Evolutionary conservation across 1,139 yeast species (phyloP).

Genomic region (Yamadazyma dushanensis): DNA sequence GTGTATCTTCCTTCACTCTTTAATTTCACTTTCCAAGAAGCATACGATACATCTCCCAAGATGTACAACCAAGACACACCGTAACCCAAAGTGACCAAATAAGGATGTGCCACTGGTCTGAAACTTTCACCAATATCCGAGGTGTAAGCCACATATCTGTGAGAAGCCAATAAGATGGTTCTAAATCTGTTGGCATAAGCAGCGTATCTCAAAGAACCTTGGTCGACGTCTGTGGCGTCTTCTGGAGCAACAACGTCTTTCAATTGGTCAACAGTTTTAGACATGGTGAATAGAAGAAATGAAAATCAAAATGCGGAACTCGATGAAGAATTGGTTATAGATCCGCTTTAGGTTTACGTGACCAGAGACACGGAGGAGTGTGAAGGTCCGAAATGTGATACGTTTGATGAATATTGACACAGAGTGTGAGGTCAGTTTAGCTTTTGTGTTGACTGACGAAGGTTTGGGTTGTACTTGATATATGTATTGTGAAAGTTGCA

Average conservation of each 20-base stretch:
- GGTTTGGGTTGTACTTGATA: background rate
- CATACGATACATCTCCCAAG: conserved; percentile 75
- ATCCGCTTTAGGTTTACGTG: too few species aligned
- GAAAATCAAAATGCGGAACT: background rate
- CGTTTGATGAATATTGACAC: too few species aligned
- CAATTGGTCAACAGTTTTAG: conserved; percentile 4
- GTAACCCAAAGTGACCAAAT: conserved; percentile 62
- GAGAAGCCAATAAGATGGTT: conserved; percentile 72
- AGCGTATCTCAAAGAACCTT: conserved; percentile 61
- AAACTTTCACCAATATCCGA: conserved; percentile 90
- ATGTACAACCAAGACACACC: conserved; percentile 78
- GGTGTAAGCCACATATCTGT: conserved; percentile 82
- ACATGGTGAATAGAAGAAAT: background rate
- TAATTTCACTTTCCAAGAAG: conserved; percentile 73
- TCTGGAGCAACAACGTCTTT: conserved; percentile 19
- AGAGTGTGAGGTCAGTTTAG: too few species aligned
- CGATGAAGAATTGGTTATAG: too few species aligned
- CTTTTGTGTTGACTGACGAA: too few species aligned
- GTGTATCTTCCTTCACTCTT: conserved; percentile 65
- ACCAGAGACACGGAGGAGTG: too few species aligned
- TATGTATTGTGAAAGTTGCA: background rate
- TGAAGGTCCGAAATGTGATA: too few species aligned
- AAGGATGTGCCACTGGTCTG: conserved; percentile 79
- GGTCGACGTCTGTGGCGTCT: conserved; percentile 11
- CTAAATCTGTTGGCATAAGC: conserved; percentile 78